A percentile compares a stretch with the other conserved stretches of the same genome.
Conservation (phyloP, 2,329 filamentous ascomycete genomes). For the Xylariaceae sp. region DNA sequence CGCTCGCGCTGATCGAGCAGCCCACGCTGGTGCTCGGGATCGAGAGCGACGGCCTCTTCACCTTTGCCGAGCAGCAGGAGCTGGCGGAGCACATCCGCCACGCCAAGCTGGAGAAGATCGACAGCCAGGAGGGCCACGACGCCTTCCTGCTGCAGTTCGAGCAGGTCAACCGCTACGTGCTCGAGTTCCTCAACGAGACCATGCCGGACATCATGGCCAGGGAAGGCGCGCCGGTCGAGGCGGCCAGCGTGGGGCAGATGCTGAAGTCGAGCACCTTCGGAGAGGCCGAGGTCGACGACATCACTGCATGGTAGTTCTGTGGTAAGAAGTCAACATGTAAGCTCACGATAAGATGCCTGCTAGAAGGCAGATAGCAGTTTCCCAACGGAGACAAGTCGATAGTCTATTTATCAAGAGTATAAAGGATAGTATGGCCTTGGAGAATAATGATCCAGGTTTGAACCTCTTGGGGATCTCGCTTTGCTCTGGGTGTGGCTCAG, state of each 20-base stretch:
- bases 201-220: slow-evolving; percentile 82
- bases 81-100: slow-evolving; percentile 74
- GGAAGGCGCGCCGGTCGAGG: slow-evolving; percentile 38
- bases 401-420: too few relatives aligned
- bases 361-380: too few relatives aligned
- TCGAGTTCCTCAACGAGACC: slow-evolving; percentile 74
- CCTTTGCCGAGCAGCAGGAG: slow-evolving; percentile 93
- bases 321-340: too few relatives aligned
- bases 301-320: slow-evolving; percentile 77
- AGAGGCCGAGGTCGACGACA: slow-evolving; percentile 92
- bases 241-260: slow-evolving; percentile 50
- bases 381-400: too few relatives aligned
- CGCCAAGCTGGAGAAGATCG: slow-evolving; percentile 74
- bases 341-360: too few relatives aligned
- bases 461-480: too few relatives aligned
- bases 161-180: slow-evolving; percentile 84
- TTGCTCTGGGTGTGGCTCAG: too few relatives aligned
- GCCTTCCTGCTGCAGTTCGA: slow-evolving; percentile 95
- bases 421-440: too few relatives aligned
- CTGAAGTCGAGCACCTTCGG: slow-evolving; percentile 90
- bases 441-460: too few relatives aligned
- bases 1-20: slow-evolving; percentile 76
- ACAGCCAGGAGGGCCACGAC: slow-evolving; percentile 92
- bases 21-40: slow-evolving; percentile 89
- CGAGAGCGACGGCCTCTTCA: slow-evolving; percentile 92